These are phyloP conservation scores for Aspergillus spinulosporus DNA, from an alignment of 2,329 filamentous ascomycete genomes.

Conservation along the genomic window DNA sequence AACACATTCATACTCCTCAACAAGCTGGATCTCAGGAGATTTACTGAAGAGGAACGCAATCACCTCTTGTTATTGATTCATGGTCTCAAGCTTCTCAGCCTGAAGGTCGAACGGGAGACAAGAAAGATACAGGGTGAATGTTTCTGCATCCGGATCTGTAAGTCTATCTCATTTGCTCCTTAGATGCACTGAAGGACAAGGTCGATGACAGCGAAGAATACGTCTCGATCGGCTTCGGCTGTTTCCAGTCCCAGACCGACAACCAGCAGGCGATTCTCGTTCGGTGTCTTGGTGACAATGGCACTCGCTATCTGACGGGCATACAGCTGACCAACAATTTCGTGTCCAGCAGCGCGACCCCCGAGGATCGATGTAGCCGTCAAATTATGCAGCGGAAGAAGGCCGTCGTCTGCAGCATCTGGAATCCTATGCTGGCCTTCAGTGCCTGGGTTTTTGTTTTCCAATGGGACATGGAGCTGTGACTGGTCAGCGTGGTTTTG, in stretches of 20 bases:
- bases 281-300: conserved; percentile 68
- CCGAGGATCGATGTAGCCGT: conserved; percentile 86
- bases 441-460: conserved; percentile 37
- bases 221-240: conserved; percentile 42
- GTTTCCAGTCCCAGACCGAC: conserved; percentile 59
- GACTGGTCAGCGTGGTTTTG: conserved; percentile 13
- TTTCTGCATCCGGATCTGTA: conserved; percentile 17
- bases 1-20: conserved; percentile 19
- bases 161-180: conserved; percentile 15
- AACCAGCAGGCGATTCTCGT: conserved; percentile 60
- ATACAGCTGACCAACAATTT: conserved; percentile 82
- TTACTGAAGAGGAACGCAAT: conserved; percentile 17
- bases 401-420: conserved; percentile 51
- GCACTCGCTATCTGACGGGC: conserved; percentile 85
- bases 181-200: conserved; percentile 46
- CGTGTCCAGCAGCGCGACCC: conserved; percentile 73
- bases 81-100: conserved; percentile 4
- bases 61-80: conserved; percentile 11
- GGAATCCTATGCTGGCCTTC: conserved; percentile 41
- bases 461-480: conserved; percentile 36
- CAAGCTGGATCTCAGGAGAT: conserved; percentile 17
- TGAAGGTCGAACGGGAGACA: conserved; percentile 16
- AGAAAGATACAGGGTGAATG: conserved; percentile 11
- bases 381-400: conserved; percentile 76
- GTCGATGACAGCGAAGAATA: conserved; percentile 46